Base-by-base conservation (phyloP, 1,284 basidiomycete genomes). In the Leccinum solheimii region DNA sequence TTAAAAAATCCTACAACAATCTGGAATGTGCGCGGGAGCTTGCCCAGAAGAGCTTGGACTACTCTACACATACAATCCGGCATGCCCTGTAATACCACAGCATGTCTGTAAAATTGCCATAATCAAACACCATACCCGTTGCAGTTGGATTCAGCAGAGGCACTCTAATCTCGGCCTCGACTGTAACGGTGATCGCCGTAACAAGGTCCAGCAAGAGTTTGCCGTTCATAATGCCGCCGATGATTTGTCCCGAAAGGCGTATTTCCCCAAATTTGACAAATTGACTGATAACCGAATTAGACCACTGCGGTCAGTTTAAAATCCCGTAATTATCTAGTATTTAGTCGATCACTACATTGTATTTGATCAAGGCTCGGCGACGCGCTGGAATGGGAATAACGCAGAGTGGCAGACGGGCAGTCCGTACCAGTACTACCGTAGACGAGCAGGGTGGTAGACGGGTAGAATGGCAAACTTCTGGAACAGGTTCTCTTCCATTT, bases 131-230 rank as follows among this genome's bases (percentile, higher is more conserved):
- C 55, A 26, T 57, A 65, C 23, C 10, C 43, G 26, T 64, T 60
- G 63, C 64, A 65, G 23, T 36, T 65, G 2, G 60, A 65, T 55
- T 52, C 59, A 9, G 62, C 59, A 1, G 56, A 65, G 55, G 62
- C 64, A 11, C 61, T 64, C 16, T 21, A 45, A 32, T 19, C 59
- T 64, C 34, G 59, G 64, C 2, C 62, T 64, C 10, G 56, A 65
- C 34, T 65, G 64, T 40, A 38, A 32, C 30, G 2, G 32, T 65
- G 1, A 30, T 64, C 16, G 54, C 64, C 8, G 59, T 56, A 56
- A 62, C 51, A 11, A n/a, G 51, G n/a, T 53, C 51, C 13, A n/a
- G 51, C 8, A 52, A 52, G 19, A 62, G 61, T 30, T 48, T 65
- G 8, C 62, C 62, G 10, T 65, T 63, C 34, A 26, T 60, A 1